Percentiles rank a stretch among this genome's conserved stretches.
phyloP scores from a whole-genome alignment of 31 red algal species.

The Odonthalia washingtoniensis region DNA sequence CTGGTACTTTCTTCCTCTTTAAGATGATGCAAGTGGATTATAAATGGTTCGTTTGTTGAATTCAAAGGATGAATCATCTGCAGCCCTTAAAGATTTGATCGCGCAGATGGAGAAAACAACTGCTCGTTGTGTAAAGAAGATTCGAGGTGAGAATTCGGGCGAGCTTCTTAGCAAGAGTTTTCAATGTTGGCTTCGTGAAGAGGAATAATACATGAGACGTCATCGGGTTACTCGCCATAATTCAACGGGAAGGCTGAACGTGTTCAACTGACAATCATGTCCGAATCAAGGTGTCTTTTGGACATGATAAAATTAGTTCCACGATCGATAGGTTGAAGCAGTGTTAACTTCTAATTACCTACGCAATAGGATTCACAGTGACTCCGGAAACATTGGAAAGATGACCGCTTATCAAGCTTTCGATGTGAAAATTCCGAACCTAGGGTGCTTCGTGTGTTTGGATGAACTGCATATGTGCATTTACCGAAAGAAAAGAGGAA shows the following conservation, averaged over 20 bases:
- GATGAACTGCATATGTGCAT: slow-evolving; percentile 21
- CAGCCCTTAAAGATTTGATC: slow-evolving; percentile 42
- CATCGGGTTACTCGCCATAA: slow-evolving; percentile 48
- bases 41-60: slow-evolving; percentile 31
- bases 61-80: background rate
- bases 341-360: background rate
- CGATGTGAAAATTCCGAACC: background rate
- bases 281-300: slow-evolving; percentile 6
- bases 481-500: slow-evolving; percentile 26
- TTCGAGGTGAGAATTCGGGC: slow-evolving; percentile 17
- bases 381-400: background rate
- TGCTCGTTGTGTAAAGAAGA: background rate
- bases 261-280: slow-evolving; percentile 34
- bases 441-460: slow-evolving; percentile 5
- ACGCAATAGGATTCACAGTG: background rate
- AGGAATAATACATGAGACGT: slow-evolving; percentile 12
- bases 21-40: background rate
- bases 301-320: slow-evolving; percentile 4
- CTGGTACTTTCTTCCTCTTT: background rate
- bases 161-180: slow-evolving; percentile 34
- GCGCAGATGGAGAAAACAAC: slow-evolving; percentile 20
- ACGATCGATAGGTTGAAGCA: background rate
- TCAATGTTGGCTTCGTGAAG: slow-evolving; percentile 21
- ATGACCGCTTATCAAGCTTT: slow-evolving; percentile 12
- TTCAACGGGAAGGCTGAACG: slow-evolving; percentile 51